Evolutionary conservation across 108 stramenopile species (phyloP), one percentile per base, ranked within the genome.

Genomic region (Conticribra guillardii): DNA sequence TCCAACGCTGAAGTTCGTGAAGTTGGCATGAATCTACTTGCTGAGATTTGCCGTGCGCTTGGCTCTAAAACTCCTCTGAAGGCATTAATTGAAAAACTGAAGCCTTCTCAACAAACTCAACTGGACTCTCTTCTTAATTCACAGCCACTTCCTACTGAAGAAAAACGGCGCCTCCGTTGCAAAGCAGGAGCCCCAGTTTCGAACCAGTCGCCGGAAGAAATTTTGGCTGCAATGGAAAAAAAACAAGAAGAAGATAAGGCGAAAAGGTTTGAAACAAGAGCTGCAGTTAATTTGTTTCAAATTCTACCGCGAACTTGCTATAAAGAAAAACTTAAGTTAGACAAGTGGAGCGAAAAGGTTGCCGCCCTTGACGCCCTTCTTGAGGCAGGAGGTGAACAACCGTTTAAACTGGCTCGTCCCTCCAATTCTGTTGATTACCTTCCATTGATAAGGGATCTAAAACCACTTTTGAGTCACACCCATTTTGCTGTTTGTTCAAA

Each of bases 331-430:
- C 73, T 96, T 15, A 80, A 84, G 48, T 51, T 76, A 31, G 76
- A 83, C 9, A 96, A 96, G 64, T 96, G 95, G 95, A 82, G 80
- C 16, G 89, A 96, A 56, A 96, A 93, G 64, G 89, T 90, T 26
- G 87, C 79, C n/a, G 95, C 89, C 19, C 75, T 96, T 56, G 82
- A 92, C 22, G 72, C 84, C 47, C 70, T 89, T 5, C 44, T 96
- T 21, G 75, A 87, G 41, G 76, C 82, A 62, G 95, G 85, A 32
- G 95, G 95, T 2, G 86, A 93, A 71, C 81, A 86, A 62, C 95
- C 95, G 23, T 96, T 83, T 67, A 96, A 96, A 58, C 75, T 96
- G 19, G 45, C 55, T 18, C 79, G 55, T 60, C 89, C 87, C 2
- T 83, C 84, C 4, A 58, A 80, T 11, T 67, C 86, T 19, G 61